These are phyloP conservation scores for Rhizopus arrhizus DNA, from an alignment of 371 early-diverging fungal species.

Conservation along the genomic window DNA sequence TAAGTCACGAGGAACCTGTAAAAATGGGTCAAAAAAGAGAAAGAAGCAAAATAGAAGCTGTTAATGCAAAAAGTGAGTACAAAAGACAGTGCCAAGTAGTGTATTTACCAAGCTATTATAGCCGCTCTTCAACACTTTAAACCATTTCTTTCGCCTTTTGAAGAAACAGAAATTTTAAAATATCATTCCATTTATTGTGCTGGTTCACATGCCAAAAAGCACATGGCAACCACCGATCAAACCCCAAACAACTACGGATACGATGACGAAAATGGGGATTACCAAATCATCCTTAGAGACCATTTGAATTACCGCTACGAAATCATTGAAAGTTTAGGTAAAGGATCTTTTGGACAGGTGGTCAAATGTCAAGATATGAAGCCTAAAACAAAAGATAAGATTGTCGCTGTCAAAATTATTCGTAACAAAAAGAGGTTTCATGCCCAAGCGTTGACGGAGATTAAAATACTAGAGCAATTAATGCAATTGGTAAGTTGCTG, in stretches of 20 bases:
- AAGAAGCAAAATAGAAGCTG: slow-evolving; percentile 8
- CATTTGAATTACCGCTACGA: slow-evolving; percentile 81
- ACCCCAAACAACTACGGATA: slow-evolving; percentile 65
- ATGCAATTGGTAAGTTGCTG: slow-evolving; percentile 34
- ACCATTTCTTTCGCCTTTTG: slow-evolving; percentile 69
- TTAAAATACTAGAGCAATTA: slow-evolving; percentile 71
- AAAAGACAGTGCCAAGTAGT: neutral
- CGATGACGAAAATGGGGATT: slow-evolving; percentile 82
- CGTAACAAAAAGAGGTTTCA: slow-evolving; percentile 82
- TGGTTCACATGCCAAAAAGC: slow-evolving; percentile 71
- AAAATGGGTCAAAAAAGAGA: slow-evolving; percentile 18
- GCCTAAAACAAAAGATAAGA: slow-evolving; percentile 52
- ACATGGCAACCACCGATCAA: slow-evolving; percentile 48
- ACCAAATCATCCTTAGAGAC: slow-evolving; percentile 66
- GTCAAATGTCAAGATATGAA: slow-evolving; percentile 77
- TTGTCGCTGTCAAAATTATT: slow-evolving; percentile 86
- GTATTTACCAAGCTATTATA: slow-evolving; percentile 20
- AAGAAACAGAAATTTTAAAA: slow-evolving; percentile 77
- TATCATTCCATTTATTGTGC: slow-evolving; percentile 83
- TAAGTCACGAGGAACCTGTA: neutral
- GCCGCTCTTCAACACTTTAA: slow-evolving; percentile 55
- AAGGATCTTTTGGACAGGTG: slow-evolving; percentile 90
- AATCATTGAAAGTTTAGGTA: slow-evolving; percentile 73
- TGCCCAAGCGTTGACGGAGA: slow-evolving; percentile 81
- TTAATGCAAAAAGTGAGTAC: slow-evolving; percentile 20